Base-by-base conservation (phyloP, 352 stramenopile genomes). In the Pythium rishiriense region DNA sequence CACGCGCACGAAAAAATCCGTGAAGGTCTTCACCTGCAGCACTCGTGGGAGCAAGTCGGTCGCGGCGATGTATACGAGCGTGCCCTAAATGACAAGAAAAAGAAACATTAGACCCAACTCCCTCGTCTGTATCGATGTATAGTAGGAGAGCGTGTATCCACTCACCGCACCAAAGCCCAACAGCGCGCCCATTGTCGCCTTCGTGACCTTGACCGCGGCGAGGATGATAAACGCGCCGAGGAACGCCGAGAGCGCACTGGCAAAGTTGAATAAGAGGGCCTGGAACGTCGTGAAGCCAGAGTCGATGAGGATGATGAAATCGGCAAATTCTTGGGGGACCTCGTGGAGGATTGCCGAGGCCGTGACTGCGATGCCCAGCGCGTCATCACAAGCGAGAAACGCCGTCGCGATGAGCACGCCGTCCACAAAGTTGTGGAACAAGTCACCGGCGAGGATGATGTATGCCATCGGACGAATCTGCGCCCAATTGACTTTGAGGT, bases 381-480 rank as follows among this genome's bases (percentile, higher is more conserved):
- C 69, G 41, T 75, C 73, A 37, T 76, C 66, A 43, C 78, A 91
- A 4, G 69, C 70, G 5, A 85, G 58, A 46, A 91, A 91, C 0
- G 79, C 79, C 12, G 72, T 81, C 17, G 72, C 65, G 47, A 88
- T 79, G 28, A 95, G 80, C 12, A 95, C 75, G 22, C 89, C 90
- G 69, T 97, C 90, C 14, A 86, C 78, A 72, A 97, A 97, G 79
- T 96, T 96, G 66, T 97, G 85, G 62, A 96, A 89, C 29, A 85
- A 59, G 59, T 97, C 90, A 19, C 88, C 90, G n/a, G 96, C 35
- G 14, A 92, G 70, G 62, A 97, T 87, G 54, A 86, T 81, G 64
- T 79, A 83, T 8, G 75, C 75, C 75, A 83, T 83, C 1, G 75
- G 75, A 25, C 80, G 80, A 62, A 83, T 83, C 24, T 25, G 41